Evolutionary conservation across 495 filamentous ascomycete species (phyloP).

Genomic region (Penicillium psychrofluorescens): DNA sequence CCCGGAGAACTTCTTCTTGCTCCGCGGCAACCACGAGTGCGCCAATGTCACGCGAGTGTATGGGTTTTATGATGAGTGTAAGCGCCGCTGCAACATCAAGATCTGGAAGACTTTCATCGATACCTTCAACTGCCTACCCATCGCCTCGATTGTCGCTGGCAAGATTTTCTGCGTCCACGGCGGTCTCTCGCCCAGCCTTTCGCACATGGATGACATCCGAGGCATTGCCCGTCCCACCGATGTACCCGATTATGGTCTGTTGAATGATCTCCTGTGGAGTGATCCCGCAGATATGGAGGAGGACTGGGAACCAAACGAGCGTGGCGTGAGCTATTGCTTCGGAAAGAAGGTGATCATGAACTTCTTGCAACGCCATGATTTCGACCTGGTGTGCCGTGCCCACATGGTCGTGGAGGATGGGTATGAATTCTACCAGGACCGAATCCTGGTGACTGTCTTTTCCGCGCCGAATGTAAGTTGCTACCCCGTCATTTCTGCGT

Average conservation of each 20-base stretch:
- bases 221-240: slow-evolving; percentile 94
- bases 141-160: slow-evolving; percentile 90
- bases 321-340: slow-evolving; percentile 97
- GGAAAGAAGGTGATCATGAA: slow-evolving; percentile 98
- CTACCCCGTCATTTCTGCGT: background rate
- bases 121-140: slow-evolving; percentile 93
- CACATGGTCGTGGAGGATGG: slow-evolving; percentile 99
- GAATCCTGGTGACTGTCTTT: slow-evolving; percentile 94
- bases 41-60: slow-evolving; percentile 98
- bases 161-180: slow-evolving; percentile 99
- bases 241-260: slow-evolving; percentile 92
- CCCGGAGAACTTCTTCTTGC: slow-evolving; percentile 96
- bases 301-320: slow-evolving; percentile 97
- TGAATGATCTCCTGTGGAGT: slow-evolving; percentile 97
- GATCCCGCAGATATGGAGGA: slow-evolving; percentile 96
- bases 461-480: slow-evolving; percentile 89
- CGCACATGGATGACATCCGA: slow-evolving; percentile 97
- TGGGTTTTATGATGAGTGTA: slow-evolving; percentile 99
- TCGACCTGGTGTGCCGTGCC: slow-evolving; percentile 92
- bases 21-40: slow-evolving; percentile 97
- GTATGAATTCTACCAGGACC: slow-evolving; percentile 97
- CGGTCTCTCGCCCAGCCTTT: slow-evolving; percentile 83
- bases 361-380: slow-evolving; percentile 90
- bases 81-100: slow-evolving; percentile 94
- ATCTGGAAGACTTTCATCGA: slow-evolving; percentile 99